Percentiles rank a stretch among this genome's conserved stretches.
phyloP scores from a whole-genome alignment of 495 filamentous ascomycete species.

The Daldinia caldariorum region DNA sequence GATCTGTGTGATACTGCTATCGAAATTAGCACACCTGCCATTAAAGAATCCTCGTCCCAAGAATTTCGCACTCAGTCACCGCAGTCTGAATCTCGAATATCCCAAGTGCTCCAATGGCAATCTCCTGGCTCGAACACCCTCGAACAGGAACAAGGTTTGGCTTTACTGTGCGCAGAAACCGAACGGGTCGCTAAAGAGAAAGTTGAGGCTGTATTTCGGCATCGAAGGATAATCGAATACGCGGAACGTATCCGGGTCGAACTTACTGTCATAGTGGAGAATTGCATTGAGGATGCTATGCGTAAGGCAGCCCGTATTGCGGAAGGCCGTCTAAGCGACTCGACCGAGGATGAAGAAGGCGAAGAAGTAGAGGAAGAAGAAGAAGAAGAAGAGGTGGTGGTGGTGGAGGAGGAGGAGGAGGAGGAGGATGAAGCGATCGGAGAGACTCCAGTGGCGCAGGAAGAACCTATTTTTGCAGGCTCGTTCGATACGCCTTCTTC shows the following conservation, averaged over 20 bases:
- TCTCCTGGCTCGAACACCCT: slow-evolving; percentile 88
- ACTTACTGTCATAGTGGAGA: slow-evolving; percentile 87
- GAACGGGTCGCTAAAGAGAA: slow-evolving; percentile 83
- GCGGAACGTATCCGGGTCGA: slow-evolving; percentile 94
- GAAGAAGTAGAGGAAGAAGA: slow-evolving; percentile 49
- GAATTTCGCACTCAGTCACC: slow-evolving; percentile 92
- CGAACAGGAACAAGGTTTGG: slow-evolving; percentile 93
- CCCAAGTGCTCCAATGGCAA: slow-evolving; percentile 94
- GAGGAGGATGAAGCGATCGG: slow-evolving; percentile 44
- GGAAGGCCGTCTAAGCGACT: slow-evolving; percentile 84
- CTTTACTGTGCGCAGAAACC: slow-evolving; percentile 87
- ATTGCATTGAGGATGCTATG: slow-evolving; percentile 92
- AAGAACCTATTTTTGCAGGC: slow-evolving; percentile 61
- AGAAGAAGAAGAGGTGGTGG: slow-evolving; percentile 2
- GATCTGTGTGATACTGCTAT: slow-evolving; percentile 96
- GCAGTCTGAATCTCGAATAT: slow-evolving; percentile 90
- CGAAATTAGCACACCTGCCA: slow-evolving; percentile 91
- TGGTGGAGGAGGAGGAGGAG: not conserved
- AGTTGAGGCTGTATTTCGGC: slow-evolving; percentile 89
- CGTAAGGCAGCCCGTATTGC: slow-evolving; percentile 89
- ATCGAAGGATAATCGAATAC: slow-evolving; percentile 94
- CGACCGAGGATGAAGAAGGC: slow-evolving; percentile 64
- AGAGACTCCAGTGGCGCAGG: slow-evolving; percentile 50
- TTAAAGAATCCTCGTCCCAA: slow-evolving; percentile 80
- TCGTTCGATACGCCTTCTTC: slow-evolving; percentile 68